A percentile compares a stretch with the other conserved stretches of the same genome.
Conservation (phyloP, 352 stramenopile genomes). For the Albugo candida region DNA sequence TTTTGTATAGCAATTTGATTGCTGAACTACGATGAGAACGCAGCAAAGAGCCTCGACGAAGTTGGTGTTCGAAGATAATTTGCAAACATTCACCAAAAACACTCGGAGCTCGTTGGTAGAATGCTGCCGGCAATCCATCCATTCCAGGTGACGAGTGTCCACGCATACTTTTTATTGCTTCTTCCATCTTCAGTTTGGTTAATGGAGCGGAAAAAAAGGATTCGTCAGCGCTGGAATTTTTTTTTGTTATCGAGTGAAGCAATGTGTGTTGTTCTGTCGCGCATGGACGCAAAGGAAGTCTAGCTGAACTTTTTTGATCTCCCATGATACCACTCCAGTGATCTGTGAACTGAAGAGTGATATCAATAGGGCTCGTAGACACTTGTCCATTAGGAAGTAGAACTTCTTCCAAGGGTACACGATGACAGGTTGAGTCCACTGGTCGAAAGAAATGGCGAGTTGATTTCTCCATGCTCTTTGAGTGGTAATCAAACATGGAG, state of each 20-base stretch:
- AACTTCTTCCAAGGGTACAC: conserved; percentile 2
- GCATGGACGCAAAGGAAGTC: background rate
- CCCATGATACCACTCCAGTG: conserved; percentile 6
- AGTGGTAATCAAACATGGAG: conserved; percentile 5
- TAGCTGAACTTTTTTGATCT: background rate
- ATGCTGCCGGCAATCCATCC: conserved; percentile 7
- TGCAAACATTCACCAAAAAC: conserved; percentile 9
- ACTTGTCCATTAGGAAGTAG: background rate
- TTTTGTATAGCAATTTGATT: conserved; percentile 11
- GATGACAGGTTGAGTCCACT: conserved; percentile 2
- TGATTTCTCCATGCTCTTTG: conserved; percentile 1
- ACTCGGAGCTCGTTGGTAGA: conserved; percentile 12
- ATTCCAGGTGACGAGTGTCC: background rate
- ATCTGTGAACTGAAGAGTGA: conserved; percentile 3
- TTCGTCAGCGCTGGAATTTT: background rate
- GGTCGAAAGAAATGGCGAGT: conserved; percentile 4
- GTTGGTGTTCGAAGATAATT: conserved; percentile 9
- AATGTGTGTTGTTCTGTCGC: background rate
- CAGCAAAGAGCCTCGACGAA: conserved; percentile 7
- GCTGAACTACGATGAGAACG: conserved; percentile 6
- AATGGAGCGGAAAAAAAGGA: background rate
- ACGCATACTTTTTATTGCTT: background rate
- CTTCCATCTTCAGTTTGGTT: background rate
- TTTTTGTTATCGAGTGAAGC: background rate
- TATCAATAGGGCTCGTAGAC: conserved; percentile 3